Evolutionary conservation across 768 basidiomycete species (phyloP).

Genomic region (Mycena crocata): DNA sequence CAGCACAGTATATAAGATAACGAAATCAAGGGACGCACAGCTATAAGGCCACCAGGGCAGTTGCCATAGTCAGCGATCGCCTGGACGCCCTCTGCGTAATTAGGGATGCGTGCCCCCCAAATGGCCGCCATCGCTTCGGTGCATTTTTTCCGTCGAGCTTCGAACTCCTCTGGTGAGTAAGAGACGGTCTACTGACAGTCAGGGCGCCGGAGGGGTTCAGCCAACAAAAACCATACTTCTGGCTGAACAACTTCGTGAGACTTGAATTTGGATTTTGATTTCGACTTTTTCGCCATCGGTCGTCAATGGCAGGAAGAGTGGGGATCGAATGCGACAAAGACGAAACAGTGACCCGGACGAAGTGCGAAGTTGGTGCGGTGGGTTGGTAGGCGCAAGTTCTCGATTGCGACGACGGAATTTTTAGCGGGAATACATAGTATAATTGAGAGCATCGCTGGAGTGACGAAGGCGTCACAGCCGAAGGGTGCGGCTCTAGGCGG

Average conservation of each 20-base stretch:
- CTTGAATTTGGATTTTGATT: too few species aligned
- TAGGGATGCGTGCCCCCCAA: neutral
- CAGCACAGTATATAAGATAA: neutral
- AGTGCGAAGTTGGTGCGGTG: too few species aligned
- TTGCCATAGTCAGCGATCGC: neutral
- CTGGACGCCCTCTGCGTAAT: neutral
- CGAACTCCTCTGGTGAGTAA: neutral
- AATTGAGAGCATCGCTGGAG: conserved; percentile 73
- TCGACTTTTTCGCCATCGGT: too few species aligned
- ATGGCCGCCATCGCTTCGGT: neutral
- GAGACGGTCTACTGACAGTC: neutral
- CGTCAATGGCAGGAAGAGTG: too few species aligned
- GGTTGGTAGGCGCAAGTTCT: conserved; percentile 85
- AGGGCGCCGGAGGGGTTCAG: neutral
- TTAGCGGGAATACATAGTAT: conserved; percentile 83
- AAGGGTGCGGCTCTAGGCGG: conserved; percentile 62
- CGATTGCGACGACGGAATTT: conserved; percentile 92
- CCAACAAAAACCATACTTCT: neutral
- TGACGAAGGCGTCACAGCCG: conserved; percentile 44
- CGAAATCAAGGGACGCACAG: neutral
- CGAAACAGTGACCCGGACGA: too few species aligned
- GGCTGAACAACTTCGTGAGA: neutral
- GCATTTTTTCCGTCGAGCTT: neutral
- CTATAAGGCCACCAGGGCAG: neutral
- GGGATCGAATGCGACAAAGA: too few species aligned